A percentile compares a stretch with the other conserved stretches of the same genome.
phyloP scores from a whole-genome alignment of 2,329 filamentous ascomycete species.

The Pseudonectria foliicola region DNA sequence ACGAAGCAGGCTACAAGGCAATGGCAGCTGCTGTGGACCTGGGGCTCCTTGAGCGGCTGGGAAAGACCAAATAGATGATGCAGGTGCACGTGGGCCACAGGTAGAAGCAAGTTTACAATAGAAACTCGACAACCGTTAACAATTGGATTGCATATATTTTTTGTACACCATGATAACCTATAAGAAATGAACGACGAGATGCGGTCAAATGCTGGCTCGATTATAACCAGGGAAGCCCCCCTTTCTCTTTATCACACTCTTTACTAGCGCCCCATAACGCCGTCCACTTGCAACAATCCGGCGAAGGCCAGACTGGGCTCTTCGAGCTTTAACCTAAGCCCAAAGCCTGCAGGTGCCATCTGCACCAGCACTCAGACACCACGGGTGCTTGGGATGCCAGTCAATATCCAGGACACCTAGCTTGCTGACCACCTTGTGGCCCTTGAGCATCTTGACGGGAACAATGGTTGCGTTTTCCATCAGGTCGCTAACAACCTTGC shows the following conservation, averaged over 20 bases:
- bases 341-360: slow-evolving; percentile 90
- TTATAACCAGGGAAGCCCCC: no score
- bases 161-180: neutral
- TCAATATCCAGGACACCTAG: slow-evolving; percentile 89
- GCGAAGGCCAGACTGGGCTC: neutral
- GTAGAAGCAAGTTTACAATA: no score
- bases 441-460: slow-evolving; percentile 85
- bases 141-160: no score
- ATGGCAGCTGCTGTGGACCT: slow-evolving; percentile 50
- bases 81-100: no score
- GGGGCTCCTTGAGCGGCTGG: slow-evolving; percentile 33
- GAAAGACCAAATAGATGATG: slow-evolving; percentile 16
- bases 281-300: neutral
- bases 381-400: slow-evolving; percentile 92
- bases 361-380: slow-evolving; percentile 89
- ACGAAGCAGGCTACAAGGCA: slow-evolving; percentile 45
- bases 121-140: no score
- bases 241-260: neutral
- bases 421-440: slow-evolving; percentile 79
- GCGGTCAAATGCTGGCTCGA: no score
- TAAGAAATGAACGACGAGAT: no score
- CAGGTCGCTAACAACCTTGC: slow-evolving; percentile 86
- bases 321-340: slow-evolving; percentile 34
- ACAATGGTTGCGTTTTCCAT: slow-evolving; percentile 97
- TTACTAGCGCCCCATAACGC: neutral